Evolutionary conservation across 192 early-diverging fungal genomes (phyloP).

Genomic region (Coemansia sp.): DNA sequence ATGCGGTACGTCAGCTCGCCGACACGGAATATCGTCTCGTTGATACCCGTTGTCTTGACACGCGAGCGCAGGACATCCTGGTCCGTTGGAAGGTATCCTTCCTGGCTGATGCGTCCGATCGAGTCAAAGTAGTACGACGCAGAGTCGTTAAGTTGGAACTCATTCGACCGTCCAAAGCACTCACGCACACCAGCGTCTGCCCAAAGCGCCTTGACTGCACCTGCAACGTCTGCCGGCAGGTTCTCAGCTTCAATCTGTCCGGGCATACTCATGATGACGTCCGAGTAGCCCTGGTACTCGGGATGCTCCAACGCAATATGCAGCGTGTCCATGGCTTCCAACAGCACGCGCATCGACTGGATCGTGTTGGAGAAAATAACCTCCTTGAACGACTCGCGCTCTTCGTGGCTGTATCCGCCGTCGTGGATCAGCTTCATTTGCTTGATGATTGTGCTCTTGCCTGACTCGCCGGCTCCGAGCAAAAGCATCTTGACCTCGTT

Average conservation of each 20-base stretch:
- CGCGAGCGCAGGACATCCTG: conserved; percentile 96
- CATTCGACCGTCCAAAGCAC: conserved; percentile 75
- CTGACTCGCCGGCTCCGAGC: conserved; percentile 92
- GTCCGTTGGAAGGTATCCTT: conserved; percentile 83
- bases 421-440: conserved; percentile 99
- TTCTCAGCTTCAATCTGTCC: conserved; percentile 85
- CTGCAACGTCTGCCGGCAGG: conserved; percentile 74
- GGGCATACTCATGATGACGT: conserved; percentile 76
- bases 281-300: conserved; percentile 66
- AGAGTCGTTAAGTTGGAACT: conserved; percentile 97
- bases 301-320: conserved; percentile 66
- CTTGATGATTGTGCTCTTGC: conserved; percentile 96
- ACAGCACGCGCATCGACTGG: conserved; percentile 92
- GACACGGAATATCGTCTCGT: conserved; percentile 89
- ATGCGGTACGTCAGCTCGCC: conserved; percentile 92
- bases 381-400: conserved; percentile 90
- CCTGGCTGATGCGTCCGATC: conserved; percentile 80
- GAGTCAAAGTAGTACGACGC: conserved; percentile 96
- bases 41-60: conserved; percentile 97
- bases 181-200: conserved; percentile 77
- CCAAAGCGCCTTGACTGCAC: conserved; percentile 82
- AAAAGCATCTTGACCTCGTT: conserved; percentile 98
- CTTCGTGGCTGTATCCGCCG: conserved; percentile 84
- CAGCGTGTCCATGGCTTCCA: conserved; percentile 92
- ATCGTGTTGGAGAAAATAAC: conserved; percentile 95